Conservation (phyloP, 129 eudicot genomes). For the Flaveria sonorensis region DNA sequence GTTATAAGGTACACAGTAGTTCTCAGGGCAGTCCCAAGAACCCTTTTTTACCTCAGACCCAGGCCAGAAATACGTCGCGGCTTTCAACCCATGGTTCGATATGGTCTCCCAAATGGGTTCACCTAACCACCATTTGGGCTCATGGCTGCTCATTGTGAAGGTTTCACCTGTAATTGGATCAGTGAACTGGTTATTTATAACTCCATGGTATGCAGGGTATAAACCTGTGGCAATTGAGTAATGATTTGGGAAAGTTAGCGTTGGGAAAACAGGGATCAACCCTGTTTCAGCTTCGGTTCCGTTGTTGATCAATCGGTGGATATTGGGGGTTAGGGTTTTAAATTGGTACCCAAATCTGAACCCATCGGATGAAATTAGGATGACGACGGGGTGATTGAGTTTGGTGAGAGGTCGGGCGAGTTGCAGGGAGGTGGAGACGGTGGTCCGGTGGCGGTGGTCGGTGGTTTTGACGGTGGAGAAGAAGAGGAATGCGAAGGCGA, state of each 20-base stretch:
- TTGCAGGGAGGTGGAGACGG: slow-evolving; percentile 26
- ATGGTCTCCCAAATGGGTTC: slow-evolving; percentile 84
- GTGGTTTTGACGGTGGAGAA: slow-evolving; percentile 31
- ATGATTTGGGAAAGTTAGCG: slow-evolving; percentile 77
- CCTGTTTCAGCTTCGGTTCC: slow-evolving; percentile 82
- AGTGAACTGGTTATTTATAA: slow-evolving; percentile 51
- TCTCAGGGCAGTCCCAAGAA: slow-evolving; percentile 59
- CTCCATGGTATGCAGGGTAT: slow-evolving; percentile 71
- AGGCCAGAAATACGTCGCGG: slow-evolving; percentile 81
- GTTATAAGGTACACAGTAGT: slow-evolving; percentile 53
- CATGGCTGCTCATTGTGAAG: slow-evolving; percentile 65
- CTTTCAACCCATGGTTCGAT: slow-evolving; percentile 56
- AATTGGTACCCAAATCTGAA: slow-evolving; percentile 76
- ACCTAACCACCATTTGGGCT: slow-evolving; percentile 82
- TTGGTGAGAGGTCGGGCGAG: slow-evolving; percentile 51
- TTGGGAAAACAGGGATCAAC: slow-evolving; percentile 66
- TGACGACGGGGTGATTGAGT: slow-evolving; percentile 52
- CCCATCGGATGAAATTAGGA: slow-evolving; percentile 69
- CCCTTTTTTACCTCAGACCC: slow-evolving; percentile 78
- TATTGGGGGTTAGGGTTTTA: slow-evolving; percentile 69
- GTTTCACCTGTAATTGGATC: slow-evolving; percentile 46
- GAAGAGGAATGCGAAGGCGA: slow-evolving; percentile 51
- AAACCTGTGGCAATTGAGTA: slow-evolving; percentile 78
- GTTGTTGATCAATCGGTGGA: slow-evolving; percentile 51
- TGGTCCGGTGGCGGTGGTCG: slow-evolving; percentile 2